Base-by-base conservation (phyloP, 2,329 filamentous ascomycete genomes). In the Ceratocystis diversiconidia region DNA sequence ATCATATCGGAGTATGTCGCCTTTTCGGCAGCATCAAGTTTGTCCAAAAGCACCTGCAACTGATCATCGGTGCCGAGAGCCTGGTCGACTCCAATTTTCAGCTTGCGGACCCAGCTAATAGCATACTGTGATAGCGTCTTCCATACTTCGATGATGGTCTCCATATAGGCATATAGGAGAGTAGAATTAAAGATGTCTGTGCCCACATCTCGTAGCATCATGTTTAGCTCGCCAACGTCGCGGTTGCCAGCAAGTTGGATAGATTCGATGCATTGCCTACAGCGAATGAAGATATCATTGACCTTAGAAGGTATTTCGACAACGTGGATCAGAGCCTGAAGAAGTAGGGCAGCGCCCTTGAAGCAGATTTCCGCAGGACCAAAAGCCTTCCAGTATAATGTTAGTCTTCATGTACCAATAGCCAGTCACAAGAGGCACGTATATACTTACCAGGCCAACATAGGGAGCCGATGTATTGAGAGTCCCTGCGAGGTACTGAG, bases 301-400 rank as follows among this genome's bases (percentile, higher is more conserved):
- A 63, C 61, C 61, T 63, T 48, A 7, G 15, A 46, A 19, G 61
- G 61, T 32, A 63, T 63, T 30, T 50, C 61, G 3, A 43, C 44
- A 15, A 63, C 44, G 28, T 63, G 61, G 1, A 63, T 28, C 7
- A 63, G 25, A 5, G 61, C 44, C 32, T 63, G 61, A 7, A 63
- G 44, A 36, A 63, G 19, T 30, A 63, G 61, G 10, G 44, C 61
- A 22, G 61, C 61, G 19, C 61, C 61, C 32, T 63, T 63, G 61
- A 63, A 63, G 19, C 61, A 63, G 4, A 63, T 50, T 63, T 63
- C 61, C 4, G 61, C 61, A 1, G 61, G 61, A 12, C 61, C 61
- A 63, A 63, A 63, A n/a, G 61, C 61, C 61, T 63, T 8, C 7
- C 7, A 62, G 17, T 48, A 19, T 15, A 25, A 25, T 28, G 19